phyloP scores from a whole-genome alignment of 768 basidiomycete species.

The Austroboletus eburneus region DNA sequence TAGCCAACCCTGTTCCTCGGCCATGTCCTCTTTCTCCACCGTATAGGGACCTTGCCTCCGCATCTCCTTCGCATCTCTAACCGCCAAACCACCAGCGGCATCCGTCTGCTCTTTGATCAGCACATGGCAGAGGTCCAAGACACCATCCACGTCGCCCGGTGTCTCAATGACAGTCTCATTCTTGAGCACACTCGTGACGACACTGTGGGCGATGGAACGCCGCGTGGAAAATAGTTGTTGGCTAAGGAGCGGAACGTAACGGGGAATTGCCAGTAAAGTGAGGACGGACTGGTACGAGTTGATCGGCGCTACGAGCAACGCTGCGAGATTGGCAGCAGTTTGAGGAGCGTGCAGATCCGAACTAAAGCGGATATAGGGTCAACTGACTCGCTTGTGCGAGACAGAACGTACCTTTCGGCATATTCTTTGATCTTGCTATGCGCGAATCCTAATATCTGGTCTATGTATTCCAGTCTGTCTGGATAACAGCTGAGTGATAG shows the following conservation, averaged over 20 bases:
- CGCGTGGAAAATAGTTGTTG: conserved; percentile 89
- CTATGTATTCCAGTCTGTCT: conserved; percentile 93
- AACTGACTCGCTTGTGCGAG: no score
- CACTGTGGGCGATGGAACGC: conserved; percentile 89
- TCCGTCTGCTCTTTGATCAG: conserved; percentile 84
- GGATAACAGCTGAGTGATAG: conserved; percentile 96
- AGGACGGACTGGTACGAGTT: conserved; percentile 96
- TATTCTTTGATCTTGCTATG: conserved; percentile 83
- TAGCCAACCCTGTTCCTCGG: conserved; percentile 99
- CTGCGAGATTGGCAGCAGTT: conserved; percentile 86
- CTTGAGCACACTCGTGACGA: conserved; percentile 92
- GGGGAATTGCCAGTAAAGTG: conserved; percentile 93
- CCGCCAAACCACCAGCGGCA: conserved; percentile 33
- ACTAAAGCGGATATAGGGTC: conserved; percentile 34
- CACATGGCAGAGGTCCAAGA: conserved; percentile 89
- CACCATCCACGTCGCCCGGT: conserved; percentile 91
- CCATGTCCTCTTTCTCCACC: conserved; percentile 83
- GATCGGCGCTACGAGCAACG: conserved; percentile 89
- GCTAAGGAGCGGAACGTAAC: conserved; percentile 77
- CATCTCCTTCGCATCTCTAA: conserved; percentile 36
- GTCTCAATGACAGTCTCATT: conserved; percentile 95
- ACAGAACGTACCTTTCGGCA: conserved; percentile 57
- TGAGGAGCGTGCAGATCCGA: conserved; percentile 85
- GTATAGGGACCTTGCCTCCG: conserved; percentile 58
- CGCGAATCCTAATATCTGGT: conserved; percentile 90